Base-by-base conservation (phyloP, 2,329 filamentous ascomycete species). In the Epicoccum nigrum region DNA sequence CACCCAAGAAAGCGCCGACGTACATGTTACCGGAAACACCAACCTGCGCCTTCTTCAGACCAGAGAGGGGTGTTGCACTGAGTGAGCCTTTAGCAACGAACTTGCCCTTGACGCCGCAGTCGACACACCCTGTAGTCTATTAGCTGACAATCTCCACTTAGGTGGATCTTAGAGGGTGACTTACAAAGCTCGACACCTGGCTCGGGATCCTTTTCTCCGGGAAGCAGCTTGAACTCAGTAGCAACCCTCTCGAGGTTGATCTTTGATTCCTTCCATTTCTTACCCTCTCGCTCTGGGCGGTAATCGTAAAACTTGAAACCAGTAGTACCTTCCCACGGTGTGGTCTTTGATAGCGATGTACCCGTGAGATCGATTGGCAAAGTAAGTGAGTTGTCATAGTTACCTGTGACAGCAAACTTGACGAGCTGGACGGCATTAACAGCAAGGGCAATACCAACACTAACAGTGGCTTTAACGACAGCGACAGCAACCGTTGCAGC, bases 251-350 rank as follows among this genome's bases (percentile, higher is more conserved):
- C 47, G 8, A 51, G 47, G 34, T 45, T 51, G 34, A 51, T 33
- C 30, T 39, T 40, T 13, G 47, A 51, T 2, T 27, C 28, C 41
- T 51, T 51, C 47, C 47, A 51, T n/a, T 51, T 51, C 4, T 9
- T 20, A 4, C 40, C 47, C 21, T 51, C 33, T 3, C 47, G 34
- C n/a, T 51, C 47, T 12, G 47, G 47, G 8, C 28, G 28, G 23
- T 51, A 51, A 16, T 51, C 47, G 47, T 51, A 51, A 17, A 51
- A 51, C 41, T 51, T 51, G 34, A 45, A 51, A 20, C 47, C 47
- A 17, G 47, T 51, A 11, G 47, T 51, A 38, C 19, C 47, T 3
- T 51, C 47, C 47, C 47, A 51, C 13, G 47, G 47, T n/a, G 47
- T 51, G 13, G 40, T 45, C 40, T 51, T 39, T 11, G 35, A 30